Base-by-base conservation (phyloP, 306 rosid species). In the Crataegus laevigata region DNA sequence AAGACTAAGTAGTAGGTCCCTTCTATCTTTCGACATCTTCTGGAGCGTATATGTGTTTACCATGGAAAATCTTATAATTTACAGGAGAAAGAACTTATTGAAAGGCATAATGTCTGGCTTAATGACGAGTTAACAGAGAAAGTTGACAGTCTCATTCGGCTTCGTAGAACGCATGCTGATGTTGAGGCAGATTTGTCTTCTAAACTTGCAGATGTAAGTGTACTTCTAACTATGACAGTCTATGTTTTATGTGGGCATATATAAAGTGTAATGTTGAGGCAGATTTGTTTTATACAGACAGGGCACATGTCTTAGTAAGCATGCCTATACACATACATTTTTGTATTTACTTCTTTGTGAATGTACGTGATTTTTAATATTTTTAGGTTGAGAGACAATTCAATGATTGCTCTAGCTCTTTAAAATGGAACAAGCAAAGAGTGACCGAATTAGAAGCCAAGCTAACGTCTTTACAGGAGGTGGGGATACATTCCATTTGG, bases 11-110 rank as follows among this genome's bases (percentile, higher is more conserved):
- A 2, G 18, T 69, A 68, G 58, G 72, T 24, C 11, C 43, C 74
- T 51, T 55, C 28, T 66, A 52, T 38, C 22, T 45, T 22, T 65
- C 11, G 25, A 47, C 55, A 32, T 50, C 61, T 59, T 11, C 58
- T 60, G 66, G 76, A 68, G 72, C n/a, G n/a, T 54, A 29, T 15
- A 2, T 50, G 40, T 47, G 24, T 40, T 69, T 38, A 57, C 26
- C 40, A 2, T 55, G 78, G 68, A 26, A 66, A 68, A 11, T 73
- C 63, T 61, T 78, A 63, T 75, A 68, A 55, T 76, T 71, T 76
- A 61, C 93, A 94, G 99, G 99, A 94, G 89, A 94, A 94, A 77
- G 97, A 92, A 80, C 93, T 94, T 63, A 71, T 89, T 50, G 90
- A 94, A 87, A 90, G 87, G 82, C 98, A 94, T 73, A 94, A 87